These are phyloP conservation scores for Enterocytospora artemiae DNA, from an alignment of 371 early-diverging fungal species.

Conservation along the genomic window DNA sequence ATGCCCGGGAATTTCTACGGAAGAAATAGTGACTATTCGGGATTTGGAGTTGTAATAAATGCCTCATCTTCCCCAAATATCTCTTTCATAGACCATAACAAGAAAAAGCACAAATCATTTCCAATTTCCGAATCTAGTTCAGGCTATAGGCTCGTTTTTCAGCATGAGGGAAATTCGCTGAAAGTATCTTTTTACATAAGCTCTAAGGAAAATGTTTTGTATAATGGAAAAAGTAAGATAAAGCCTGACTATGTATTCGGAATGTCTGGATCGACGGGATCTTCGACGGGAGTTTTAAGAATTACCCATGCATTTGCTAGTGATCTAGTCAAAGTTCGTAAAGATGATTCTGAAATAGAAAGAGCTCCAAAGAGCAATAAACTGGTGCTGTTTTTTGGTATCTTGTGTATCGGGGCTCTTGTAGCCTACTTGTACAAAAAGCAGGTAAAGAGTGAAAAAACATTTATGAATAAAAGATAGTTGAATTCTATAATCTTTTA, in stretches of 20 bases:
- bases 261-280: background rate
- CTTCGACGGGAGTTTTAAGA: background rate
- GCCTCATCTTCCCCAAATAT: slow-evolving; percentile 3
- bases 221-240: background rate
- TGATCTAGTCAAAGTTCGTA: background rate
- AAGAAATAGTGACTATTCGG: slow-evolving; percentile 7
- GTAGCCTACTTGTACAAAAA: slow-evolving; percentile 17
- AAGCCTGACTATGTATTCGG: background rate
- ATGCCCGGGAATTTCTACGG: slow-evolving; percentile 5
- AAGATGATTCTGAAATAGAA: no score
- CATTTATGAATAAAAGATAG: background rate
- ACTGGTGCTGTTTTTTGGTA: slow-evolving; percentile 9
- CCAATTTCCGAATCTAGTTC: background rate
- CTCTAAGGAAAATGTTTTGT: background rate
- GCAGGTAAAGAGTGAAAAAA: slow-evolving; percentile 10
- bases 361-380: background rate
- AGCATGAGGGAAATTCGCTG: background rate
- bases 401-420: background rate
- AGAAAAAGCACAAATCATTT: background rate
- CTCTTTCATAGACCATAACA: background rate
- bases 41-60: slow-evolving; percentile 8
- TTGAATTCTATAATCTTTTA: background rate
- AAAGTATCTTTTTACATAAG: background rate
- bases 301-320: background rate
- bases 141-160: background rate